phyloP scores from a whole-genome alignment of 2,329 filamentous ascomycete species.

The Fusarium udum region DNA sequence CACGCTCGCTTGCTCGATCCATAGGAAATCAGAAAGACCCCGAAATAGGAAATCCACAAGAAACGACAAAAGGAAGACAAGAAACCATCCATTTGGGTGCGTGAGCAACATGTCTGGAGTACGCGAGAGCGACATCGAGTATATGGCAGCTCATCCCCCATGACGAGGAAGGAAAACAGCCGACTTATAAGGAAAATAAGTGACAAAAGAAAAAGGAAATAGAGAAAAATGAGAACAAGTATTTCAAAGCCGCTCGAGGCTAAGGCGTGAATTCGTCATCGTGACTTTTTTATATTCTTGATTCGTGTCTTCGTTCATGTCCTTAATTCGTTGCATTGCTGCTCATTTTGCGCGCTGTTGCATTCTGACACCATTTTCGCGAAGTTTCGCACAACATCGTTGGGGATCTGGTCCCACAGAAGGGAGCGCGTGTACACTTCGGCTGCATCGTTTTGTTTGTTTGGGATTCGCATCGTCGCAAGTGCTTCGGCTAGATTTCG shows the following conservation, averaged over 20 bases:
- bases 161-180: constrained; percentile 37
- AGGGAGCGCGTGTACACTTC: constrained; percentile 94
- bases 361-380: constrained; percentile 87
- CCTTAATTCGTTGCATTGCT: constrained; percentile 55
- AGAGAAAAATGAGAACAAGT: constrained; percentile 17
- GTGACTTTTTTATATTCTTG: constrained; percentile 43
- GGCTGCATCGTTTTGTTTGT: constrained; percentile 75
- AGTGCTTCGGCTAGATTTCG: constrained; percentile 84
- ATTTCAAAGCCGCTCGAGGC: constrained; percentile 32
- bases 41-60: constrained; percentile 45
- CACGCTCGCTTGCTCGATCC: constrained; percentile 51
- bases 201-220: constrained; percentile 26
- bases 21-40: constrained; percentile 45
- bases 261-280: constrained; percentile 47
- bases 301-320: constrained; percentile 50
- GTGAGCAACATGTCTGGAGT: constrained; percentile 60
- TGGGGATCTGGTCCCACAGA: constrained; percentile 92
- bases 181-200: constrained; percentile 37
- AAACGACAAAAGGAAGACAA: constrained; percentile 46
- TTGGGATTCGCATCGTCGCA: constrained; percentile 76
- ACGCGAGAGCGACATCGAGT: constrained; percentile 47
- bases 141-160: constrained; percentile 43
- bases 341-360: constrained; percentile 59
- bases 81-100: constrained; percentile 53
- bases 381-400: constrained; percentile 91